Conservation (phyloP, 2,329 filamentous ascomycete species). For the Venturia carpophila region DNA sequence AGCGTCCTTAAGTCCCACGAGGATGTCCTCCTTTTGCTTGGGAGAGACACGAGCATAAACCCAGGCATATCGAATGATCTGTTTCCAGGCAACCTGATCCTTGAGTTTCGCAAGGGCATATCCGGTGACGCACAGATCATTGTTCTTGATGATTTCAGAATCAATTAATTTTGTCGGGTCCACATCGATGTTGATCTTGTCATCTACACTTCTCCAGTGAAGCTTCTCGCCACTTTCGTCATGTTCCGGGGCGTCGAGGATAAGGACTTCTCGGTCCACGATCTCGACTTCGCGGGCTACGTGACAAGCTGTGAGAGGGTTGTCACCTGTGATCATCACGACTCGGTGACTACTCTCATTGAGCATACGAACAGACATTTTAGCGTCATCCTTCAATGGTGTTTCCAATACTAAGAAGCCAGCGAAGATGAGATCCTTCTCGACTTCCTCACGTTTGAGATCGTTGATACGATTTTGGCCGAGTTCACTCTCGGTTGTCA, state of each 20-base stretch:
- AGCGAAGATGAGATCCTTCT: constrained; percentile 76
- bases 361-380: constrained; percentile 89
- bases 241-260: constrained; percentile 89
- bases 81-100: constrained; percentile 62
- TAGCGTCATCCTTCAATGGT: constrained; percentile 91
- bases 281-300: constrained; percentile 95
- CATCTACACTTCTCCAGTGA: constrained; percentile 92
- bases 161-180: constrained; percentile 77
- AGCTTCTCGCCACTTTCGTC: constrained; percentile 72
- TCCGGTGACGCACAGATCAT: constrained; percentile 92
- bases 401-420: constrained; percentile 94
- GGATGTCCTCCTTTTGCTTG: constrained; percentile 97
- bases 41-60: constrained; percentile 97
- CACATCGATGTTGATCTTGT: constrained; percentile 76
- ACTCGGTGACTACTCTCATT: constrained; percentile 98
- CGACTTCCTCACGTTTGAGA: constrained; percentile 85
- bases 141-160: constrained; percentile 67
- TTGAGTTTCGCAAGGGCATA: constrained; percentile 88
- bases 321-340: constrained; percentile 99
- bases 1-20: constrained; percentile 91
- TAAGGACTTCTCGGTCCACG: constrained; percentile 88
- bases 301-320: constrained; percentile 91
- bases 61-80: constrained; percentile 84
- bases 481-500: constrained; percentile 73
- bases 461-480: constrained; percentile 83